Evolutionary conservation across 495 filamentous ascomycete species (phyloP).

Genomic region (Annulohypoxylon nitens): DNA sequence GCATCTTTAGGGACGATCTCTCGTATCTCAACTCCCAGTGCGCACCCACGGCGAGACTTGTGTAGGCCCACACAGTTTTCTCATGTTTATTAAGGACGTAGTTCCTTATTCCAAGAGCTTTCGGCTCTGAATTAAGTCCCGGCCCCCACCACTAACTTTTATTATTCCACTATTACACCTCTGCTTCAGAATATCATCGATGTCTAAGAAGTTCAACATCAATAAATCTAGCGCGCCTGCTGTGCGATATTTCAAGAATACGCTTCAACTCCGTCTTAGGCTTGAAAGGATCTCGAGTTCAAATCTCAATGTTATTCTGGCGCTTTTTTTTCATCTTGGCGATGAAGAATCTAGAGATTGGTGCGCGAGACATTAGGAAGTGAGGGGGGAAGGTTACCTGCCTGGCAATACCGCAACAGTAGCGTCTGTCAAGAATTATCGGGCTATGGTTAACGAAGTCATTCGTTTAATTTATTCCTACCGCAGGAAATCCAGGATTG

Average conservation of each 20-base stretch:
- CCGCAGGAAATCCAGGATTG: background rate
- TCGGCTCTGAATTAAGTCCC: background rate
- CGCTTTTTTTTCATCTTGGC: background rate
- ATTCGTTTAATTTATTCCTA: background rate
- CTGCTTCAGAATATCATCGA: background rate
- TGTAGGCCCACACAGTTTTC: slow-evolving; percentile 15
- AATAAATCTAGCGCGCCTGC: background rate
- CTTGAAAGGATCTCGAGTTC: background rate
- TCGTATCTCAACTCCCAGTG: slow-evolving; percentile 14
- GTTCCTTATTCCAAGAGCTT: background rate
- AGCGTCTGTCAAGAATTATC: background rate
- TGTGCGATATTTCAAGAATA: background rate
- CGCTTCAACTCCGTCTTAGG: background rate
- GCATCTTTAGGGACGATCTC: slow-evolving; percentile 15
- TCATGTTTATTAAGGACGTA: background rate
- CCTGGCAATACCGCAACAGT: too few relatives aligned
- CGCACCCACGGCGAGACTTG: background rate
- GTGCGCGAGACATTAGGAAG: background rate
- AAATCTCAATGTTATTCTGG: background rate
- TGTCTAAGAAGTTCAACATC: background rate
- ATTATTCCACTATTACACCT: background rate
- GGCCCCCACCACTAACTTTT: background rate
- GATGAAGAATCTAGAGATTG: background rate
- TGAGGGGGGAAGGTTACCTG: background rate
- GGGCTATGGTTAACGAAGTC: background rate